Evolutionary conservation across 2,329 filamentous ascomycete genomes (phyloP).

Genomic region (Cladophialophora exuberans): DNA sequence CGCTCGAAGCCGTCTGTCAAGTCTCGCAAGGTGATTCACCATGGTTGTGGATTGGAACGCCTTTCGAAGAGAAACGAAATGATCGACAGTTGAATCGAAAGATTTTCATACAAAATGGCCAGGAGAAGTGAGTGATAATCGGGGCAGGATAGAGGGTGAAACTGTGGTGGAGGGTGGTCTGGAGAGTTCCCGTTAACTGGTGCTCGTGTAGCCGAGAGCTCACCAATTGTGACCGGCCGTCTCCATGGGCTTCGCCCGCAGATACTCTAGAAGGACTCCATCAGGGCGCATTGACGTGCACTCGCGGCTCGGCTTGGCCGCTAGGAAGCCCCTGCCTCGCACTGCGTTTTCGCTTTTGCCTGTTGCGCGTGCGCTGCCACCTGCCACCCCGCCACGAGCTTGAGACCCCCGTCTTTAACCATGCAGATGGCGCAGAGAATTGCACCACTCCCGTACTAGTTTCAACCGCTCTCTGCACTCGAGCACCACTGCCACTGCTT

Average conservation of each 20-base stretch:
- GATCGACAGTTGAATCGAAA: too few species aligned
- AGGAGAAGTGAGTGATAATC: too few species aligned
- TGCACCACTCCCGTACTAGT: conserved; percentile 9
- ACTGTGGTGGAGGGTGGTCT: too few species aligned
- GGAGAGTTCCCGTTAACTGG: too few species aligned
- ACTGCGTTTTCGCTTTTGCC: conserved; percentile 11
- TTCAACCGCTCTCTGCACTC: neutral
- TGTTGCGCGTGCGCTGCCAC: conserved; percentile 11
- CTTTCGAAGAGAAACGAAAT: too few species aligned
- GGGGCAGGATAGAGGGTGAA: neutral
- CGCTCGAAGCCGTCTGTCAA: neutral
- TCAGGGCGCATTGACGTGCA: neutral
- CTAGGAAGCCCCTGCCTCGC: neutral
- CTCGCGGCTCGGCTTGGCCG: conserved; percentile 9
- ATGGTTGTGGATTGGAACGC: too few species aligned
- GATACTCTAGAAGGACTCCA: neutral
- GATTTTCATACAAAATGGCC: too few species aligned
- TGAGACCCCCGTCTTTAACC: conserved; percentile 6
- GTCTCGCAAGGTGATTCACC: too few species aligned
- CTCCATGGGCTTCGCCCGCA: conserved; percentile 1
- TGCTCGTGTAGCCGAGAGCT: neutral
- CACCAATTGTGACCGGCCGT: neutral
- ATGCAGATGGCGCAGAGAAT: conserved; percentile 14
- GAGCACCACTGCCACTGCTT: conserved; percentile 2
- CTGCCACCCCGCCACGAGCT: conserved; percentile 18